Evolutionary conservation across 1,284 basidiomycete species (phyloP), one percentile per base, ranked within the genome.

Genomic region (Tetrapyrgos nigripes): DNA sequence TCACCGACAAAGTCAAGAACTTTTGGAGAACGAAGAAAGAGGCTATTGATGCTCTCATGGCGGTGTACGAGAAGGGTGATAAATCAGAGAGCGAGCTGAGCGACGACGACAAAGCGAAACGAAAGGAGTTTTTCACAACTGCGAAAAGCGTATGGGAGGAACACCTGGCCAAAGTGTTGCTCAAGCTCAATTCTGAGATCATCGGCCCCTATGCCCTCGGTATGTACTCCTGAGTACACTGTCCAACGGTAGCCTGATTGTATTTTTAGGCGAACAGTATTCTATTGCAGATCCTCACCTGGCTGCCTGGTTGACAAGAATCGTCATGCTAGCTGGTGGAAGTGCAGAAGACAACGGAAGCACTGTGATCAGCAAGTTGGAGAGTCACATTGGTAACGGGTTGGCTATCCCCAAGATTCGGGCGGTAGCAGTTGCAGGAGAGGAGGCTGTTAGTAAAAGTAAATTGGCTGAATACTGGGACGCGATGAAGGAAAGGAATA

Each of bases 271-370:
- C 26, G 90, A 91, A 66, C 91, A 93, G 60, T 72, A 94, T 68
- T 92, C 88, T 8, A 77, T 94, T 45, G 91, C 88, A 2, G 94
- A 96, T 70, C 73, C 94, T 53, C 92, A 95, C 68, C 76, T 94
- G 26, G 87, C 85, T 3, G 87, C 86, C 11, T 97, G 92, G 93
- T 71, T 95, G 37, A 78, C 86, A 2, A 82, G 87, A 28, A 64
- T 94, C 10, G 83, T 87, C 11, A 70, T 67, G 46, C 76, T 93
- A 24, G 78, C 82, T 4, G 88, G 87, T 1, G 89, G 84, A 0
- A 70, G 70, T 23, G 68, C 68, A 0, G 70, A 65, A 1, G 81
- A 87, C 37, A 76, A 83, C 58, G 87, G 88, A 0, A 72, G 78
- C 54, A 72, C 70, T 1, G 79, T 78, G 2, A 73, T 85, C 13